These are phyloP conservation scores for Coriaria nepalensis DNA, from an alignment of 306 rosid species.

Conservation along the genomic window DNA sequence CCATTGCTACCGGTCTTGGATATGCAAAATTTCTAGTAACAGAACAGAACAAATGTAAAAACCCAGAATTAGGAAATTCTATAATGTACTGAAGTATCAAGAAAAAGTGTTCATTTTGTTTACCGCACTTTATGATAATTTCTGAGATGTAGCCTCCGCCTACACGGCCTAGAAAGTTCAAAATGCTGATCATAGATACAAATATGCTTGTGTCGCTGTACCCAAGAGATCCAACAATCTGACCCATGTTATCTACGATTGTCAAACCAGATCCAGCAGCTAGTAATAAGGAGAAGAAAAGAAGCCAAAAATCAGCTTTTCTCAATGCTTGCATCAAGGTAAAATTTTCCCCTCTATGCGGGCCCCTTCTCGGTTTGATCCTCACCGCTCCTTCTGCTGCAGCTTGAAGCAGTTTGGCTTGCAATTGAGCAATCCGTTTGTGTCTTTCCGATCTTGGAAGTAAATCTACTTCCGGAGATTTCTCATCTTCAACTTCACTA, in stretches of 20 bases:
- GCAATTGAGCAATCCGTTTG: constrained; percentile 40
- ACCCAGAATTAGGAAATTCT: no score
- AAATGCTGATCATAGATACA: constrained; percentile 82
- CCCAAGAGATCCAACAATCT: constrained; percentile 72
- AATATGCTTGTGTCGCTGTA: constrained; percentile 54
- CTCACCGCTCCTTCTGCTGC: constrained; percentile 44
- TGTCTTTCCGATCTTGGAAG: constrained; percentile 47
- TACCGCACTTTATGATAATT: constrained; percentile 69
- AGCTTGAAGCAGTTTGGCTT: constrained; percentile 40
- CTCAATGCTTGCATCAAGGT: constrained; percentile 79
- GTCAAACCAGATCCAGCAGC: constrained; percentile 96
- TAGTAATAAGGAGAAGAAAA: constrained; percentile 59
- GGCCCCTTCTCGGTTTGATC: constrained; percentile 47
- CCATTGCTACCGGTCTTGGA: constrained; percentile 76
- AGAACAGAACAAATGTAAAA: constrained; percentile 14
- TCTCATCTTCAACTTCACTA: constrained; percentile 42
- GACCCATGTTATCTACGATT: constrained; percentile 80
- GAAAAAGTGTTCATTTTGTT: constrained; percentile 8
- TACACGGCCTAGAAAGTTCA: constrained; percentile 96
- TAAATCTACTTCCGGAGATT: constrained; percentile 29
- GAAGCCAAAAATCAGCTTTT: constrained; percentile 93
- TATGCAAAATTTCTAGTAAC: constrained; percentile 58
- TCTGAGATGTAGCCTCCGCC: constrained; percentile 92
- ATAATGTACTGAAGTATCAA: neutral
- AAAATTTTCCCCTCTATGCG: constrained; percentile 73